Conservation (phyloP, 139 green algal genomes). For the Volvox africanus region DNA sequence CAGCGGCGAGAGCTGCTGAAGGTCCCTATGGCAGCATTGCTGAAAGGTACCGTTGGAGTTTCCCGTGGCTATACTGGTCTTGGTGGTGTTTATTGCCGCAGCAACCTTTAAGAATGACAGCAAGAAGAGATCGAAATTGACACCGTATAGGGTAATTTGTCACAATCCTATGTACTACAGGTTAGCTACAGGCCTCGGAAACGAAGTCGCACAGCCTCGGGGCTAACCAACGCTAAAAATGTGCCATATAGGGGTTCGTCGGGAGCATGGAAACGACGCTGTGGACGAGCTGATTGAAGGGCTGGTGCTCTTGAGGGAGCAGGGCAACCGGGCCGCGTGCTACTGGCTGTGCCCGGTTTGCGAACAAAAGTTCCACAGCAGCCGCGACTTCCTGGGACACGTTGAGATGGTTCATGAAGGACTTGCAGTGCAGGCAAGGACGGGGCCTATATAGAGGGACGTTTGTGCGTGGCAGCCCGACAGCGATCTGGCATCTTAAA, state of each 20-base stretch:
- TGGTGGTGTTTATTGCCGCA: too few species aligned
- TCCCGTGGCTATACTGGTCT: too few species aligned
- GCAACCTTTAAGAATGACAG: too few species aligned
- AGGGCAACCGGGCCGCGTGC: slow-evolving; percentile 60
- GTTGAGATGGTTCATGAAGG: slow-evolving; percentile 73
- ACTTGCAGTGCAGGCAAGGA: slow-evolving; percentile 55
- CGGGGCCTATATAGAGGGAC: too few species aligned
- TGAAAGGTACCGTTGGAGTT: slow-evolving; percentile 51
- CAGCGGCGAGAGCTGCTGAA: slow-evolving; percentile 69
- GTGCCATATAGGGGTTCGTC: slow-evolving; percentile 56
- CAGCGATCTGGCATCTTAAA: too few species aligned
- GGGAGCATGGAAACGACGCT: slow-evolving; percentile 63
- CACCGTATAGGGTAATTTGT: too few species aligned
- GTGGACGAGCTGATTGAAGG: slow-evolving; percentile 74
- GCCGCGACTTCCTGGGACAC: slow-evolving; percentile 66
- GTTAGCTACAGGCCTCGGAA: too few species aligned
- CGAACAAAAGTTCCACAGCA: slow-evolving; percentile 65
- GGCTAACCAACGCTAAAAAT: too few species aligned
- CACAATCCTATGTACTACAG: too few species aligned
- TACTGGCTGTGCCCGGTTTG: slow-evolving; percentile 77
- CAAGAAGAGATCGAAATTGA: too few species aligned
- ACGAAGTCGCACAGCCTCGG: too few species aligned
- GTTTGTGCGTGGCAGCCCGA: too few species aligned
- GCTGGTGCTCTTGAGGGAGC: slow-evolving; percentile 72
- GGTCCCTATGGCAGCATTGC: slow-evolving; percentile 65